Evolutionary conservation across 2,329 filamentous ascomycete species (phyloP), one percentile per base, ranked within the genome.

Genomic region (Aspergillus sp.): DNA sequence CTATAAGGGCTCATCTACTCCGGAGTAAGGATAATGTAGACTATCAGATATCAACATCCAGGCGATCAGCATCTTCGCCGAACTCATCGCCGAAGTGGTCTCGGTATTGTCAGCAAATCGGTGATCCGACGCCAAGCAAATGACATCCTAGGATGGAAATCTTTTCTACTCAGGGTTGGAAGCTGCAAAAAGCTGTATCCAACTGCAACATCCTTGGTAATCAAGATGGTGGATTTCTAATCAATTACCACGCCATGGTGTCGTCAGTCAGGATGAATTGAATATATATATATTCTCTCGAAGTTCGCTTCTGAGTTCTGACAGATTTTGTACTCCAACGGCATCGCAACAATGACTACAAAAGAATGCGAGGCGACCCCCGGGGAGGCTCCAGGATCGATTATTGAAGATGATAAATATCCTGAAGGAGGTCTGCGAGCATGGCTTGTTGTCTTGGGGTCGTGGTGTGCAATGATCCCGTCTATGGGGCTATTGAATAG

Each of bases 391-490:
- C 4, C 38, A 4, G 38, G 6, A 9, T 4, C 17, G 9, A 3
- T 23, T 10, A 23, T 4, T 23, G 17, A 9, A 15, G 13, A 30
- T 3, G 7, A 9, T 5, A n/a, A 45, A 30, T 65, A 61, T 49
- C 71, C 72, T 0, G 73, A 75, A 49, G 71, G 72, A 13, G 71
- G 71, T 0, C 49, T 62, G 2, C 50, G 56, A 37, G 71, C 72
- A 30, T 74, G 72, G 69, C 61, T 69, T 0, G 70, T 73, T 1
- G 72, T 73, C 0, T 50, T 67, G 2, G 73, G 71, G 5, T 63
- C 69, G 13, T 72, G 65, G 57, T 70, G 64, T 56, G 60, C 62
- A 22, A 68, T 74, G 53, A 57, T 70, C 20, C 63, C 65, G 9
- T 64, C 63, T 3, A 68, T 74, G 49, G 72, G 72, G 5, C 35